These are phyloP conservation scores for Spathaspora arborariae DNA, from an alignment of 805 yeast genomes.

Conservation along the genomic window DNA sequence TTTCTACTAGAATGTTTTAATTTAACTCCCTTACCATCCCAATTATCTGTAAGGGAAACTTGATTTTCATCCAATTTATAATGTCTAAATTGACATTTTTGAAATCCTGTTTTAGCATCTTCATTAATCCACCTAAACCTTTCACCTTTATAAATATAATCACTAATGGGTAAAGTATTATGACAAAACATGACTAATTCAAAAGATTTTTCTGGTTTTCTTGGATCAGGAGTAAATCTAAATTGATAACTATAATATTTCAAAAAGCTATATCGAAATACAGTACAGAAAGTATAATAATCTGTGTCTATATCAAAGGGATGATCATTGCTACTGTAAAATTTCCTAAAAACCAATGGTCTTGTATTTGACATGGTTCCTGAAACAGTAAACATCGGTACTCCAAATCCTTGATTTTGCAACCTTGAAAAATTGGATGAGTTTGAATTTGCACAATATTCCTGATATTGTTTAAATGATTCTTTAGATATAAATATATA, in stretches of 20 bases:
- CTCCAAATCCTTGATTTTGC: conserved; percentile 4
- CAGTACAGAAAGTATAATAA: conserved; percentile 6
- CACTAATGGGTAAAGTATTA: conserved; percentile 8
- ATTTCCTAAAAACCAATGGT: conserved; percentile 5
- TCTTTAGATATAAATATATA: background rate
- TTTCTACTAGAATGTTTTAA: conserved; percentile 1
- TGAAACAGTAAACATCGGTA: conserved; percentile 9
- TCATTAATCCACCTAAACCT: conserved; percentile 9
- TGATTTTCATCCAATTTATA: conserved; percentile 1
- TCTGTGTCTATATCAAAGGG: conserved; percentile 7
- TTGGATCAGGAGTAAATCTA: conserved; percentile 8
- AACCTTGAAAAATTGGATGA: background rate
- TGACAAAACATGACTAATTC: conserved; percentile 9
- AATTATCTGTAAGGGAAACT: conserved; percentile 6
- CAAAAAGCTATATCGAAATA: background rate
- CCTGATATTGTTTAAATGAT: background rate
- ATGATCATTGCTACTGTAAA: conserved; percentile 2
- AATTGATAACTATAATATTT: conserved; percentile 5
- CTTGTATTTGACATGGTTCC: conserved; percentile 1
- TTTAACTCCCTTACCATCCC: conserved; percentile 7
- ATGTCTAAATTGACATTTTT: conserved; percentile 5
- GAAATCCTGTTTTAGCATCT: background rate
- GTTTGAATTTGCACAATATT: background rate
- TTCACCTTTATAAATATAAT: conserved; percentile 8
- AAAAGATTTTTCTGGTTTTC: conserved; percentile 1